phyloP scores from a whole-genome alignment of 129 eudicot genomes.

The Pittosporum tobira region DNA sequence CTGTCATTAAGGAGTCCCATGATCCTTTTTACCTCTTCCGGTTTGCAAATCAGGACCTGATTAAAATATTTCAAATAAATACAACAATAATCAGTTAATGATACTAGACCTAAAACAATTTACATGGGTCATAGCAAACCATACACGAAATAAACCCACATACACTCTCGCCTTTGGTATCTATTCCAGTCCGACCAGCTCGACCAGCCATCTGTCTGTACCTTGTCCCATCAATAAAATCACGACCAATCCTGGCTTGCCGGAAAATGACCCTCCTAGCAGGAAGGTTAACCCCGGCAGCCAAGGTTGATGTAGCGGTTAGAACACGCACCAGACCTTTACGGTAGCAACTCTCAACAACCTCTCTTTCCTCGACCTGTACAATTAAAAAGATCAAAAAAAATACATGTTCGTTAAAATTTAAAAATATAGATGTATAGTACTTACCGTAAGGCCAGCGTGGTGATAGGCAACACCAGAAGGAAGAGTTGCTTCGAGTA shows the following conservation, averaged over 20 bases:
- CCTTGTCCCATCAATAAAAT: slow-evolving; percentile 88
- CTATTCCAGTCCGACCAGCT: slow-evolving; percentile 99
- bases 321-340: slow-evolving; percentile 93
- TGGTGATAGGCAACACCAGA: slow-evolving; percentile 97
- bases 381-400: neutral
- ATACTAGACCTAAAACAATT: slow-evolving; percentile 1
- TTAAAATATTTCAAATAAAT: slow-evolving; percentile 9
- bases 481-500: slow-evolving; percentile 72
- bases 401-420: neutral
- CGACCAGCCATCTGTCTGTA: slow-evolving; percentile 98
- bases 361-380: slow-evolving; percentile 95
- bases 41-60: slow-evolving; percentile 89
- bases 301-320: slow-evolving; percentile 95
- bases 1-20: slow-evolving; percentile 63
- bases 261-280: slow-evolving; percentile 96
- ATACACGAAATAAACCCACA: slow-evolving; percentile 16
- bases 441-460: slow-evolving; percentile 92
- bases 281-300: slow-evolving; percentile 97
- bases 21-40: slow-evolving; percentile 79
- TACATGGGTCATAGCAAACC: neutral
- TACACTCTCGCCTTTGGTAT: slow-evolving; percentile 99
- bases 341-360: slow-evolving; percentile 92
- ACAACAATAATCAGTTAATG: neutral
- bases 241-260: slow-evolving; percentile 97
- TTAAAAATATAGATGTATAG: neutral